phyloP scores from a whole-genome alignment of 192 early-diverging fungal genomes.

The Dissophora globulifera region DNA sequence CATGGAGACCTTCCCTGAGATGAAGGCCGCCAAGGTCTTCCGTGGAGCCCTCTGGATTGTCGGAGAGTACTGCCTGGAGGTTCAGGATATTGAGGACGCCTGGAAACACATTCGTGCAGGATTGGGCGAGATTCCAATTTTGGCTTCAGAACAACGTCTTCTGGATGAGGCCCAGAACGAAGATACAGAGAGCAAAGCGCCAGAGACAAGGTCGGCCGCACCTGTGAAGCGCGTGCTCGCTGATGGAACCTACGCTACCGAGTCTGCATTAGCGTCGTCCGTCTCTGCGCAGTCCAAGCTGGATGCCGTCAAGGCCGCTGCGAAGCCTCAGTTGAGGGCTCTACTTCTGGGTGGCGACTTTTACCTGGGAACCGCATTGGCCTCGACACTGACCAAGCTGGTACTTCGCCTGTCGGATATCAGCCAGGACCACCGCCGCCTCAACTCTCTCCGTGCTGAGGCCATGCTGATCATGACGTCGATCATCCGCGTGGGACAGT shows the following conservation, averaged over 20 bases:
- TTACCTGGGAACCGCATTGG: slow-evolving; percentile 90
- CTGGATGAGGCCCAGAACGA: slow-evolving; percentile 76
- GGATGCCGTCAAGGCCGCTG: slow-evolving; percentile 64
- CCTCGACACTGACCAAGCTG: slow-evolving; percentile 90
- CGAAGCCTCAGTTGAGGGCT: slow-evolving; percentile 79
- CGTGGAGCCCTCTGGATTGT: slow-evolving; percentile 98
- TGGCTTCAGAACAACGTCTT: slow-evolving; percentile 91
- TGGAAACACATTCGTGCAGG: slow-evolving; percentile 84
- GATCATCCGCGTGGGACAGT: slow-evolving; percentile 92
- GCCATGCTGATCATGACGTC: slow-evolving; percentile 98
- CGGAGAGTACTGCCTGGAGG: slow-evolving; percentile 91
- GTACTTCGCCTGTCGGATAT: slow-evolving; percentile 79
- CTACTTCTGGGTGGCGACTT: slow-evolving; percentile 94
- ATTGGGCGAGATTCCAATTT: slow-evolving; percentile 93
- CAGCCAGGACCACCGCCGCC: slow-evolving; percentile 57
- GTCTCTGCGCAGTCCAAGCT: slow-evolving; percentile 55
- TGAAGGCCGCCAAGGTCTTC: slow-evolving; percentile 92
- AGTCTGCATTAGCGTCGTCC: slow-evolving; percentile 82
- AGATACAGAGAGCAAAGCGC: slow-evolving; percentile 53
- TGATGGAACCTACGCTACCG: slow-evolving; percentile 98
- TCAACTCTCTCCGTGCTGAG: slow-evolving; percentile 92
- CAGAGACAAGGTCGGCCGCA: slow-evolving; percentile 47
- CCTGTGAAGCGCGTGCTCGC: slow-evolving; percentile 85
- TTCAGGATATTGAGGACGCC: slow-evolving; percentile 82
- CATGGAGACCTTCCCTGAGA: slow-evolving; percentile 85